Evolutionary conservation across 257 asterid genomes (phyloP), one percentile per base, ranked within the genome.

Genomic region (Rubia yunnanensis): DNA sequence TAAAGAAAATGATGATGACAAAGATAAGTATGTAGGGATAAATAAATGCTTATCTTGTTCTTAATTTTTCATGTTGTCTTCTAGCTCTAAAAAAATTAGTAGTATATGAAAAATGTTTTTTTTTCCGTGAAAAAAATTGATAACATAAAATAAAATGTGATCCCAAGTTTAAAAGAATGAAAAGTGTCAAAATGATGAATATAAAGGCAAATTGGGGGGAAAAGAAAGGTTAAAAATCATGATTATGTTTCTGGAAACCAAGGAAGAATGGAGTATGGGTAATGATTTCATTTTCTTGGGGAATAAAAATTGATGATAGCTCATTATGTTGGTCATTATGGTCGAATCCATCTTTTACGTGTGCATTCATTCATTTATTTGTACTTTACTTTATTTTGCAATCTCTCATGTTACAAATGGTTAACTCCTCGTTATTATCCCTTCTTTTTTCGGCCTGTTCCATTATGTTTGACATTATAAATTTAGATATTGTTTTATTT

Each of bases 271-370:
- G 36, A 20, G 9, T 54, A 67, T 59, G 78, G 35, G 77, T 77
- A 77, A 81, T 85, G 63, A 83, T 85, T 81, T 68, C 73, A 24
- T 44, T 8, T 70, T 65, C 71, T 60, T 77, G 50, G 79, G 81
- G 73, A 76, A 66, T 64, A 69, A 66, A 69, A 68, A 39, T 23
- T 64, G 23, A 83, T 83, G 77, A 73, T 80, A 23, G 20, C 79
- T 75, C 85, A 80, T 80, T 73, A 38, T 49, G 63, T 60, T 76
- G 67, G 66, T 78, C 41, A 65, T 64, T 14, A 63, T 39, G 38
- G 24, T 69, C 28, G 34, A 77, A 76, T 69, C 78, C 79, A 72
- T 83, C 75, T 81, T 77, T 81, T 75, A 79, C 88, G 82, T 78
- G 83, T 77, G 83, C 79, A 76, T 81, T 32, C 52, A 44, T 31